Conservation (phyloP, 306 rosid species). For the Quercus robur region DNA sequence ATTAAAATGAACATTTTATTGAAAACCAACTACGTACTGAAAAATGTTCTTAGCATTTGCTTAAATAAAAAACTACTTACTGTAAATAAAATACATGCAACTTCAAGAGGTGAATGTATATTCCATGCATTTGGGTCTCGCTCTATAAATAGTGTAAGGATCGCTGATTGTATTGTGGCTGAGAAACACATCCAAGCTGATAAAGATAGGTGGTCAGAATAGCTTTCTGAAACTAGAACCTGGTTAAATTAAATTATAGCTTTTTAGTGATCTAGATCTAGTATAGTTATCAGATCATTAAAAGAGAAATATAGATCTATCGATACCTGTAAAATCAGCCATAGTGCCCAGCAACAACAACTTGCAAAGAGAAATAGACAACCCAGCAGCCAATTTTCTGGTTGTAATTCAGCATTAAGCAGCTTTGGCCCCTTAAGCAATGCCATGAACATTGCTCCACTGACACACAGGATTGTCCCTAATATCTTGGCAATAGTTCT, state of each 20-base stretch:
- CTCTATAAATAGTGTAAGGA: slow-evolving; percentile 27
- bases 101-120: slow-evolving; percentile 26
- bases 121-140: slow-evolving; percentile 38
- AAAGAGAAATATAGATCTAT: neutral
- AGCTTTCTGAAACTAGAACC: slow-evolving; percentile 50
- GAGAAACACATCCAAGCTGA: slow-evolving; percentile 65
- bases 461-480: slow-evolving; percentile 52
- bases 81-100: slow-evolving; percentile 10
- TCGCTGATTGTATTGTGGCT: slow-evolving; percentile 37
- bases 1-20: neutral
- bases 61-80: neutral
- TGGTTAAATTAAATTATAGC: neutral
- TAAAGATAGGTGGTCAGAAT: slow-evolving; percentile 42
- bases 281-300: neutral
- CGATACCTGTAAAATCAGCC: slow-evolving; percentile 50
- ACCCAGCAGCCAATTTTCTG: slow-evolving; percentile 40
- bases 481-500: slow-evolving; percentile 48
- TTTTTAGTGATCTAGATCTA: neutral
- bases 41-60: neutral
- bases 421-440: slow-evolving; percentile 58
- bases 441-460: slow-evolving; percentile 50
- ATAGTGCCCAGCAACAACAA: slow-evolving; percentile 42
- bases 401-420: slow-evolving; percentile 15
- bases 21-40: slow-evolving; percentile 1
- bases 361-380: slow-evolving; percentile 36